Evolutionary conservation across 164 flowering plant species (phyloP), one percentile per base, ranked within the genome.

Genomic region (Magnolia sinica): DNA sequence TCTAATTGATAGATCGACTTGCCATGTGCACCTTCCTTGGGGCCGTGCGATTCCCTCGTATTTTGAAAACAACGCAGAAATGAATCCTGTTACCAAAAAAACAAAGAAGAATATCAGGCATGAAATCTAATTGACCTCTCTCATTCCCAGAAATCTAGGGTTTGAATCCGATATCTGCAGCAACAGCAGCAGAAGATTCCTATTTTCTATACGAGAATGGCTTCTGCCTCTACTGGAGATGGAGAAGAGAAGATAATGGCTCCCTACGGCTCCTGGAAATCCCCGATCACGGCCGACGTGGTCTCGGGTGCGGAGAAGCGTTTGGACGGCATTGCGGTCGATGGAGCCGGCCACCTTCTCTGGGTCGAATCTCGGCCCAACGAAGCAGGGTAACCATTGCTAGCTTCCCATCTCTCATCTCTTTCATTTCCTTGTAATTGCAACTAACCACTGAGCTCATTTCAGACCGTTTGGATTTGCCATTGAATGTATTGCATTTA

Each of bases 251-350:
- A 86, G 76, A 31, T 81, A 55, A 86, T 83, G 1, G 92, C 98
- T 74, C 95, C 95, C 0, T 96, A 89, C 73, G 99, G 99, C 58
- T 88, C 97, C 3, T 96, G 99, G 99, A 92, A 88, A 78, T 96
- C 99, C 3, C 97, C 97, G 13, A 90, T 96, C 86, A 91, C 95
- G 22, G 92, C 99, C 45, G 97, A 92, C 76, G 85, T 88, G 24
- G 93, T 92, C 71, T 84, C 96, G 72, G 92, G 95, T 45, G 88
- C 91, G 11, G 90, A 87, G 45, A 94, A 91, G 76, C 82, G 91
- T 14, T 87, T 96, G 50, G 97, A 92, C 5, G 97, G 97, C 37
- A 79, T 85, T 71, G 87, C 91, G 11, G 85, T 91, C 18, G 98
- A 87, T 50, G 84, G 85, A 24, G 74, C 50, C 31, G 98, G 96